phyloP scores from a whole-genome alignment of 1,139 yeast genomes.

The Hanseniaspora gamundiae region DNA sequence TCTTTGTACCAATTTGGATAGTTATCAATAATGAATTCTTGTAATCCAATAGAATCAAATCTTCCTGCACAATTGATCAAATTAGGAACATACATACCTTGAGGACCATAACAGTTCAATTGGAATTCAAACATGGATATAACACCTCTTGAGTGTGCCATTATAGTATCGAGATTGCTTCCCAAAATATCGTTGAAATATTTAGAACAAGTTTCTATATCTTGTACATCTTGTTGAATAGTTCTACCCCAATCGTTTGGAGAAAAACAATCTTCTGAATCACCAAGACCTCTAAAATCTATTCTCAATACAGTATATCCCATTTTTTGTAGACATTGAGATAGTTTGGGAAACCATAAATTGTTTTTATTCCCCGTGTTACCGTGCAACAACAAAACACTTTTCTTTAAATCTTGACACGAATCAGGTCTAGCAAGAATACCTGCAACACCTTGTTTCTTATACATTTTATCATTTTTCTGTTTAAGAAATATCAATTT shows the following conservation, averaged over 20 bases:
- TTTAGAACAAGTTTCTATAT: slow-evolving; percentile 43
- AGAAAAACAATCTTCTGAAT: slow-evolving; percentile 45
- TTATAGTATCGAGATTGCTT: slow-evolving; percentile 40
- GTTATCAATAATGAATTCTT: slow-evolving; percentile 17
- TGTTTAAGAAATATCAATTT: slow-evolving; percentile 11
- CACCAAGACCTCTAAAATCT: slow-evolving; percentile 82
- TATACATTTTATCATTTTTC: slow-evolving; percentile 15
- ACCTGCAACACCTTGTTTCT: slow-evolving; percentile 23
- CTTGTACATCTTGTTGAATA: slow-evolving; percentile 53
- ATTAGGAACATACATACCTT: slow-evolving; percentile 41
- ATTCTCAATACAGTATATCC: slow-evolving; percentile 61
- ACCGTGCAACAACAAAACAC: slow-evolving; percentile 54
- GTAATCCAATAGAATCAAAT: slow-evolving; percentile 31
- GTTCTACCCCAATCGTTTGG: slow-evolving; percentile 40
- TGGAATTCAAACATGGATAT: slow-evolving; percentile 75
- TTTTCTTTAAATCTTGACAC: slow-evolving; percentile 25
- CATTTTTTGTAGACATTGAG: slow-evolving; percentile 44
- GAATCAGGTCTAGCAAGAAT: slow-evolving; percentile 25
- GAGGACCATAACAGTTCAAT: slow-evolving; percentile 16
- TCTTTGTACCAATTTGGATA: slow-evolving; percentile 26
- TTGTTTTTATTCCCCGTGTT: slow-evolving; percentile 77
- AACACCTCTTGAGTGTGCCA: slow-evolving; percentile 74
- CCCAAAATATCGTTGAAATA: slow-evolving; percentile 30
- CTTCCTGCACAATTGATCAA: slow-evolving; percentile 67
- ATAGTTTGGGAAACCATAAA: slow-evolving; percentile 56